These are phyloP conservation scores for Colletotrichum sp. DNA, from an alignment of 2,329 filamentous ascomycete genomes.

Conservation along the genomic window DNA sequence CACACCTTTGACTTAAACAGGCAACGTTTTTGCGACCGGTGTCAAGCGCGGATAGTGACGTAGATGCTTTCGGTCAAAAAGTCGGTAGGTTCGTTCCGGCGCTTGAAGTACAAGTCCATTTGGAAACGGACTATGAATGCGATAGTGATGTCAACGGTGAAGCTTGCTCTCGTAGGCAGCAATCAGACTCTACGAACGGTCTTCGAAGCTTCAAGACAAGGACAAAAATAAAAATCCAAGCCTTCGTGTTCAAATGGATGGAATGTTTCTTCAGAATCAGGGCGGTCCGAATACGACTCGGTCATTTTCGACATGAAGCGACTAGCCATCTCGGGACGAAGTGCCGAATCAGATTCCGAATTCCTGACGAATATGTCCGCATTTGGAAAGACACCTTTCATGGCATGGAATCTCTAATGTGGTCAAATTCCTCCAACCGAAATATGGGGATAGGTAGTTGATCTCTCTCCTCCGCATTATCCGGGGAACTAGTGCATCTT, in stretches of 20 bases:
- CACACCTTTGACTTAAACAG: not conserved
- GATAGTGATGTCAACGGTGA: not conserved
- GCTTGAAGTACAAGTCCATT: rapidly evolving
- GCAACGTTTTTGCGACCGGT: not conserved
- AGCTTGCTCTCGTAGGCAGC: rapidly evolving
- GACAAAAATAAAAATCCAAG: not conserved
- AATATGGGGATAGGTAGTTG: not conserved
- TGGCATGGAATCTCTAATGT: not conserved
- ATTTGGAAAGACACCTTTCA: not conserved
- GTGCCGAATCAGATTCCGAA: not conserved
- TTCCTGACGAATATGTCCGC: not conserved
- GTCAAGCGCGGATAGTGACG: not conserved
- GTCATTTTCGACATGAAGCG: not conserved
- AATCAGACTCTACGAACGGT: not conserved
- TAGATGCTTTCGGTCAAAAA: not conserved
- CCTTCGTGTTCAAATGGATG: not conserved
- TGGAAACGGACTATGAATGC: not conserved
- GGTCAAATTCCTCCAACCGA: not conserved
- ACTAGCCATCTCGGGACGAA: not conserved
- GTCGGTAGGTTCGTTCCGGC: not conserved
- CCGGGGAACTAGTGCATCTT: not conserved
- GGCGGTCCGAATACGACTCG: not conserved
- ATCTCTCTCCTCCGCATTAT: not conserved
- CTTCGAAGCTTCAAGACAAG: not conserved
- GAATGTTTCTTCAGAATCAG: not conserved